Percentiles rank a stretch among this genome's conserved stretches.
These are phyloP conservation scores for Porphyrellus cyaneotinctus DNA, from an alignment of 768 basidiomycete species.

Conservation along the genomic window DNA sequence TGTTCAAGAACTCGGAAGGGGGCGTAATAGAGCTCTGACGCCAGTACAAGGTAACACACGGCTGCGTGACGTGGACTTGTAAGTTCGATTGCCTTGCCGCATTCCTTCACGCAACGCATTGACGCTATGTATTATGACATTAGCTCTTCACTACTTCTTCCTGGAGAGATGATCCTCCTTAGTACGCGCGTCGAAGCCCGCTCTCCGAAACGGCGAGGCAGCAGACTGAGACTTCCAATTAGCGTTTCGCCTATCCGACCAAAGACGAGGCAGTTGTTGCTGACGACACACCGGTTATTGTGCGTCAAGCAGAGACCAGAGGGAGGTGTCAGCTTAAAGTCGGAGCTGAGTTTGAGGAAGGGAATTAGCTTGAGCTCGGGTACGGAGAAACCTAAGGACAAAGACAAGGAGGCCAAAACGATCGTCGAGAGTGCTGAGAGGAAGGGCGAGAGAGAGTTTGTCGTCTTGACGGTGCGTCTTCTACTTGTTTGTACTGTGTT, in stretches of 20 bases:
- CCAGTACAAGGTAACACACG: conserved; percentile 49
- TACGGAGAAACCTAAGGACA: conserved; percentile 36
- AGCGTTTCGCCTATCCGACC: conserved; percentile 44
- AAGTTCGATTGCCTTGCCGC: conserved; percentile 10
- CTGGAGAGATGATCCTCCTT: conserved; percentile 47
- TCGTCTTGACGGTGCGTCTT: conserved; percentile 53
- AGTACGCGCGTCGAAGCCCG: conserved; percentile 52
- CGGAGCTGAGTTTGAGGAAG: conserved; percentile 43
- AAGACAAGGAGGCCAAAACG: conserved; percentile 37
- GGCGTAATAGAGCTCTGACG: conserved; percentile 50
- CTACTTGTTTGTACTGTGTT: background rate
- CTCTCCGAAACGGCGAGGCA: conserved; percentile 52
- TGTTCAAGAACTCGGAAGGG: conserved; percentile 39
- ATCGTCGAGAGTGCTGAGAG: conserved; percentile 45
- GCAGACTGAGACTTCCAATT: conserved; percentile 49
- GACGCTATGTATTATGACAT: background rate
- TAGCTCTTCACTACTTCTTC: conserved; percentile 38
- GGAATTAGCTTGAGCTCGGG: conserved; percentile 3
- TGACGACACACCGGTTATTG: conserved; percentile 54
- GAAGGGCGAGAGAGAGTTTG: conserved; percentile 57
- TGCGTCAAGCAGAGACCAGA: conserved; percentile 49
- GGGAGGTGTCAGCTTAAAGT: conserved; percentile 42
- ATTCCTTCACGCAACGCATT: background rate
- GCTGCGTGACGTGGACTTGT: conserved; percentile 42
- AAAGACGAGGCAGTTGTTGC: conserved; percentile 51